Percentiles rank a stretch among this genome's conserved stretches.
These are phyloP conservation scores for Trichocladium antarcticum DNA, from an alignment of 495 filamentous ascomycete genomes.

Conservation along the genomic window DNA sequence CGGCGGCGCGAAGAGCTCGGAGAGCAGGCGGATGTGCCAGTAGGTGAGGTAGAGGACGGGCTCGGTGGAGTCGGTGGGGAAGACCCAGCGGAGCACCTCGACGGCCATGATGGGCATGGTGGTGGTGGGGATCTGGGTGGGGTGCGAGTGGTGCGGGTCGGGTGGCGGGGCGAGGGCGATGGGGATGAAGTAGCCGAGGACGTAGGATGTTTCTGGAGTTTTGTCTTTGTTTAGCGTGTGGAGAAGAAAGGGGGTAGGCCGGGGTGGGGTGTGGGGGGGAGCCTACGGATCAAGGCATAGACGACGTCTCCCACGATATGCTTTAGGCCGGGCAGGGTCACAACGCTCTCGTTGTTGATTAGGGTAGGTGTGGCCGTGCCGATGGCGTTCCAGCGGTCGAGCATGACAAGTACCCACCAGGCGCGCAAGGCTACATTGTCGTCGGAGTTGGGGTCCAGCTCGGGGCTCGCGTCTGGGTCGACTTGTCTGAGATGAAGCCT, in stretches of 20 bases:
- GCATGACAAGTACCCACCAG: conserved; percentile 63
- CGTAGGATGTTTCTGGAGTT: conserved; percentile 28
- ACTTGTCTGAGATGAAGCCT: conserved; percentile 39
- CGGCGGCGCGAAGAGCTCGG: conserved; percentile 43
- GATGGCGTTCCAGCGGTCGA: conserved; percentile 67
- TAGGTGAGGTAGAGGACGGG: conserved; percentile 57
- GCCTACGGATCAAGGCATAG: conserved; percentile 61
- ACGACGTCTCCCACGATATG: conserved; percentile 52
- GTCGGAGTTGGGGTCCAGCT: conserved; percentile 54
- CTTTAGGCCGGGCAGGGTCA: conserved; percentile 52
- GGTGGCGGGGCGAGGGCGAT: conserved; percentile 12
- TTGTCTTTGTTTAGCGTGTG: conserved; percentile 13
- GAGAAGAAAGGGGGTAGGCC: too few species aligned
- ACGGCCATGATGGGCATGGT: conserved; percentile 24
- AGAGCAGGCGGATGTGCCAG: conserved; percentile 61
- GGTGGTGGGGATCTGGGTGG: conserved; percentile 8
- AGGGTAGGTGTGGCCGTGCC: conserved; percentile 48
- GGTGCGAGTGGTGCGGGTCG: conserved; percentile 9
- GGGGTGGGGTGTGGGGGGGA: not conserved
- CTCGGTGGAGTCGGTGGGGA: conserved; percentile 33
- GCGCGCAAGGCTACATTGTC: conserved; percentile 57
- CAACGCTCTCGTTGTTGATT: conserved; percentile 50
- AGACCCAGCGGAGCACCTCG: conserved; percentile 37
- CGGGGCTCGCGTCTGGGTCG: conserved; percentile 14
- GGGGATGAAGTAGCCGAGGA: conserved; percentile 25